Evolutionary conservation across 805 yeast species (phyloP).

Genomic region (Candida nonsorbophila): DNA sequence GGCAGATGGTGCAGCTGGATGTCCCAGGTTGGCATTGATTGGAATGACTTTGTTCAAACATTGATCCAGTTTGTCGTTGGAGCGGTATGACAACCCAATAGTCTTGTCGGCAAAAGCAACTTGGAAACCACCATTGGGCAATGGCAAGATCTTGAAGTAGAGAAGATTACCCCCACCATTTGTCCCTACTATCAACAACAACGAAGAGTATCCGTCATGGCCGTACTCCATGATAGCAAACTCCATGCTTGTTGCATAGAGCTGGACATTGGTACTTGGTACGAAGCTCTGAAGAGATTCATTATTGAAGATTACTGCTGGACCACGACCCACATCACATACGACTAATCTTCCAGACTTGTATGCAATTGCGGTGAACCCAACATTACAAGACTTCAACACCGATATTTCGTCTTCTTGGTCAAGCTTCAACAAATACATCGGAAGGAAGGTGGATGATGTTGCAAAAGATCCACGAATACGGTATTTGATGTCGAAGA

Average conservation of each 20-base stretch:
- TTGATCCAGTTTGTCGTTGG: slow-evolving; percentile 44
- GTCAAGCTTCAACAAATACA: slow-evolving; percentile 19
- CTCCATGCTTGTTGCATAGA: slow-evolving; percentile 55
- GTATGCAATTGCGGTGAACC: slow-evolving; percentile 80
- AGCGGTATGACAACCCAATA: slow-evolving; percentile 29
- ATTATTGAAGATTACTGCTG: slow-evolving; percentile 54
- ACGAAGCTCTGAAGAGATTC: slow-evolving; percentile 20
- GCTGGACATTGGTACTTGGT: slow-evolving; percentile 24
- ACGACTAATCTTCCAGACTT: slow-evolving; percentile 69
- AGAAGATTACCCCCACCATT: slow-evolving; percentile 62
- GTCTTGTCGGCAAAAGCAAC: slow-evolving; percentile 46
- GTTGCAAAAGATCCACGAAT: slow-evolving; percentile 37
- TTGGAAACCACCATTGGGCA: slow-evolving; percentile 52
- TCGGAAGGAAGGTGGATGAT: slow-evolving; percentile 29
- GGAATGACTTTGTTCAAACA: slow-evolving; percentile 55
- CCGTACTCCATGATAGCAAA: slow-evolving; percentile 69
- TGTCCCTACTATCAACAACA: slow-evolving; percentile 72
- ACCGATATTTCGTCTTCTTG: slow-evolving; percentile 50
- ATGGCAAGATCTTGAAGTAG: slow-evolving; percentile 62
- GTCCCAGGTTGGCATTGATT: slow-evolving; percentile 54
- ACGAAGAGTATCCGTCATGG: slow-evolving; percentile 66
- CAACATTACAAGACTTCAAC: slow-evolving; percentile 64
- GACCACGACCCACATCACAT: slow-evolving; percentile 70
- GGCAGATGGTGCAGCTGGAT: slow-evolving; percentile 59
- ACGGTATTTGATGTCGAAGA: slow-evolving; percentile 50